phyloP scores from a whole-genome alignment of 192 early-diverging fungal genomes.

The Backusella liffmaniae region DNA sequence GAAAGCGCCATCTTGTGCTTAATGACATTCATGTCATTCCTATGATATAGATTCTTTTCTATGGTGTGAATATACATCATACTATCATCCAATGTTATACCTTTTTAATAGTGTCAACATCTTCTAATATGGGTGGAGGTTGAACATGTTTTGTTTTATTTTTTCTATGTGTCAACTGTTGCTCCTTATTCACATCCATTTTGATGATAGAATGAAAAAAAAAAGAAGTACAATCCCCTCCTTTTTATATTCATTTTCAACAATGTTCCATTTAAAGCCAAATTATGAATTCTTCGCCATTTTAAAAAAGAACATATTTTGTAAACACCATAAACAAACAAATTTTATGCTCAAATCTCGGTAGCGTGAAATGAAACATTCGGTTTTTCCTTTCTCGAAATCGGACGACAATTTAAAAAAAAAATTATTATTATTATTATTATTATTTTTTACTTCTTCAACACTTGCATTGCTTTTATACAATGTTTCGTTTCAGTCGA shows the following conservation, averaged over 20 bases:
- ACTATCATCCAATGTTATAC: neutral
- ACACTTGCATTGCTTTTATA: neutral
- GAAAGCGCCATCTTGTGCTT: constrained; percentile 15
- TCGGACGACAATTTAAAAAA: neutral
- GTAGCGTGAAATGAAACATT: neutral
- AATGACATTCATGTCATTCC: neutral
- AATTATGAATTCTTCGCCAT: neutral
- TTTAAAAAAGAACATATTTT: neutral
- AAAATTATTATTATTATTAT: too few relatives aligned
- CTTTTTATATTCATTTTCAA: neutral
- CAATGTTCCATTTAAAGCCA: neutral
- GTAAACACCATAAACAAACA: neutral
- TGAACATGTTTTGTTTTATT: neutral
- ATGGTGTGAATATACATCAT: neutral
- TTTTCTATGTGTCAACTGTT: neutral
- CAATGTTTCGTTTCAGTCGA: neutral
- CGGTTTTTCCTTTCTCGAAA: too few relatives aligned
- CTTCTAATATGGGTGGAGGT: neutral
- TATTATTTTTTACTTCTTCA: neutral
- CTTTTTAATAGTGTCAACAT: constrained; percentile 9
- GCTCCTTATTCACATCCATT: neutral
- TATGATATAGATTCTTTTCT: neutral
- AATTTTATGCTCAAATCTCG: too few relatives aligned
- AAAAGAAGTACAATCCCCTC: neutral
- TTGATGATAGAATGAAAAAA: neutral